Percentiles rank a stretch among this genome's conserved stretches.
Conservation (phyloP, 1,139 yeast species). For the Suhomyces wounanorum region DNA sequence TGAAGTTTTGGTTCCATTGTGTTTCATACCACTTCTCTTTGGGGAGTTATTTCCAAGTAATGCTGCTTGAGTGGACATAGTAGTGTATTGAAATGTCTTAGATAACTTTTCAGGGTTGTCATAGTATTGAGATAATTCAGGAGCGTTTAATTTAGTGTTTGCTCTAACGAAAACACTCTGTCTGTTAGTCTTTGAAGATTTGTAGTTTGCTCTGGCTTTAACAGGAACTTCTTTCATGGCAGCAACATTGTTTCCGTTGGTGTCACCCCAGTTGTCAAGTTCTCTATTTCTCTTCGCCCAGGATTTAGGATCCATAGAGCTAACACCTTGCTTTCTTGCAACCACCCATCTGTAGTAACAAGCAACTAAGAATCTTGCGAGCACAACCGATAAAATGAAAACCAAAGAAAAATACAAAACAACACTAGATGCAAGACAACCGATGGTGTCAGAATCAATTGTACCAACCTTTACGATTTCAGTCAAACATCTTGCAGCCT, state of each 20-base stretch:
- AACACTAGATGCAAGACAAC: slow-evolving; percentile 90
- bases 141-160: slow-evolving; percentile 38
- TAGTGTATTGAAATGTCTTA: slow-evolving; percentile 52
- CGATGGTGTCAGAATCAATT: slow-evolving; percentile 86
- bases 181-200: slow-evolving; percentile 42
- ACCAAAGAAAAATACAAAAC: slow-evolving; percentile 80
- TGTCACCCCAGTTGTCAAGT: slow-evolving; percentile 66
- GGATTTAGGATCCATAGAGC: slow-evolving; percentile 50
- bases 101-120: slow-evolving; percentile 37
- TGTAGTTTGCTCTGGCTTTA: slow-evolving; percentile 52
- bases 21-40: slow-evolving; percentile 19
- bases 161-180: slow-evolving; percentile 47
- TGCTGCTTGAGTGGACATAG: slow-evolving; percentile 60
- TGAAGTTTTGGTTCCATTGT: slow-evolving; percentile 22
- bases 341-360: slow-evolving; percentile 86
- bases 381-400: slow-evolving; percentile 79
- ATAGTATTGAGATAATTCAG: slow-evolving; percentile 45
- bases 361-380: slow-evolving; percentile 77
- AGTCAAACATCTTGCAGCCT: slow-evolving; percentile 78
- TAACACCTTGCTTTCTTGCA: slow-evolving; percentile 80
- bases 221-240: slow-evolving; percentile 54
- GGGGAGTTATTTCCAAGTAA: slow-evolving; percentile 24
- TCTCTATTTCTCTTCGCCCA: slow-evolving; percentile 55
- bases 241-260: slow-evolving; percentile 35
- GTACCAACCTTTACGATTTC: slow-evolving; percentile 89